Evolutionary conservation across 1,284 basidiomycete genomes (phyloP), one percentile per base, ranked within the genome.

Genomic region (Microbotryum intermedium): DNA sequence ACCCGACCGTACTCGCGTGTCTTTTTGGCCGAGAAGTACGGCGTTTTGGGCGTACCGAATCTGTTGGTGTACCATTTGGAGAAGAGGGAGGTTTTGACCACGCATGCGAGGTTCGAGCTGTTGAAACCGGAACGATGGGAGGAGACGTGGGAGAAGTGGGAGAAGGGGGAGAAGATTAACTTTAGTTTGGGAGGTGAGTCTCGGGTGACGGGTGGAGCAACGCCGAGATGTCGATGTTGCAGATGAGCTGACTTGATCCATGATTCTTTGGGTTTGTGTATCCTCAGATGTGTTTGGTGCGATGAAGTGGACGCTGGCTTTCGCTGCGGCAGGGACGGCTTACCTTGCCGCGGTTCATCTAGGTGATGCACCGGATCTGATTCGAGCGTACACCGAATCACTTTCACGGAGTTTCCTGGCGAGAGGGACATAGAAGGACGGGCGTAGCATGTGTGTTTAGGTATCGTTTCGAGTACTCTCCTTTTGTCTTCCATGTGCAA

Each of bases 1-100:
- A 64, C 74, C 4, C 67, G 75, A 1, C 75, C 75, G 7, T 76
- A 72, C 55, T 71, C 70, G 44, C 66, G 75, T n/a, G 75, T 76
- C 10, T 71, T 73, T 62, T 68, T 76, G 23, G 74, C 75, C 1
- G 67, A 70, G 29, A 75, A 74, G 56, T 69, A 74, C 54, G 69
- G 71, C 57, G 71, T 76, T 20, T 68, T 75, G 23, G 71, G 72
- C 8, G 72, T 75, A 9, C 66, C 64, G 2, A 64, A 72, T 18
- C 53, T 76, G 9, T 70, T 69, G 53, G 71, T 75, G 16, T 76
- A 76, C 59, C 73, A 75, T 55, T 16, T 73, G 3, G 61, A 59
- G 45, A 61, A 48, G 10, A 53, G 68, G 6, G 66, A 70, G 60
- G 65, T 76, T 58, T 50, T 76, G 69, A 73, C 50, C 65, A 29